Percentiles rank a stretch among this genome's conserved stretches.
phyloP scores from a whole-genome alignment of 176 grass and related monocot species.

The Tillandsia fasciculata region DNA sequence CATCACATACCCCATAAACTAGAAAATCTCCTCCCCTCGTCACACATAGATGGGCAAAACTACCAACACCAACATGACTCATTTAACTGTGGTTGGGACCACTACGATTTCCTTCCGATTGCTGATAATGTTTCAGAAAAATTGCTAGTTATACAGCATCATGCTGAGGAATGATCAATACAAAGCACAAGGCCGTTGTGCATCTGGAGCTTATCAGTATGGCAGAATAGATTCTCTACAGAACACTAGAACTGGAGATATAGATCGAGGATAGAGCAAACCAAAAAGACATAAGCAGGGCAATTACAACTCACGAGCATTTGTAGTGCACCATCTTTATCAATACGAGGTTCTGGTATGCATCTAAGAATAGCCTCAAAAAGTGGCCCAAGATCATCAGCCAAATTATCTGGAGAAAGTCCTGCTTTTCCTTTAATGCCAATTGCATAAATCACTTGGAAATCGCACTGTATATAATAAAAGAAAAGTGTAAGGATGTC shows the following conservation, averaged over 20 bases:
- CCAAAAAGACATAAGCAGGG: slow-evolving; percentile 5
- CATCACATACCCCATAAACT: too few species aligned
- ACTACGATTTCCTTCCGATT: not conserved
- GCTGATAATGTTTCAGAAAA: not conserved
- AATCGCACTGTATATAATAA: slow-evolving; percentile 68
- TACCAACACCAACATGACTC: not conserved
- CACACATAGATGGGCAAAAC: not conserved
- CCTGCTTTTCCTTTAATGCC: slow-evolving; percentile 94
- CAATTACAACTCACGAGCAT: slow-evolving; percentile 70
- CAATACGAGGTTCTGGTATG: slow-evolving; percentile 88
- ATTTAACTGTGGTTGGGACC: not conserved
- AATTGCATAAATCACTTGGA: slow-evolving; percentile 91
- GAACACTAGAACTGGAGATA: too few species aligned
- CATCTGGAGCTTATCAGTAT: too few species aligned
- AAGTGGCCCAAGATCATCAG: slow-evolving; percentile 87
- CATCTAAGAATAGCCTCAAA: slow-evolving; percentile 98
- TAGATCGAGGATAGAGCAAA: not conserved
- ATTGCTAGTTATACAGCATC: not conserved
- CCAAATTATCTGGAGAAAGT: slow-evolving; percentile 66
- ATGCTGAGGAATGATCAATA: not conserved
- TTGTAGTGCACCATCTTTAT: slow-evolving; percentile 82
- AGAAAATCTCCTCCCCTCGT: too few species aligned
- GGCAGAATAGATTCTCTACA: too few species aligned
- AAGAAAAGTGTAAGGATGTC: slow-evolving; percentile 13
- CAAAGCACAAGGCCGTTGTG: too few species aligned